Conservation (phyloP, 257 asterid genomes). For the Capsicum baccatum region DNA sequence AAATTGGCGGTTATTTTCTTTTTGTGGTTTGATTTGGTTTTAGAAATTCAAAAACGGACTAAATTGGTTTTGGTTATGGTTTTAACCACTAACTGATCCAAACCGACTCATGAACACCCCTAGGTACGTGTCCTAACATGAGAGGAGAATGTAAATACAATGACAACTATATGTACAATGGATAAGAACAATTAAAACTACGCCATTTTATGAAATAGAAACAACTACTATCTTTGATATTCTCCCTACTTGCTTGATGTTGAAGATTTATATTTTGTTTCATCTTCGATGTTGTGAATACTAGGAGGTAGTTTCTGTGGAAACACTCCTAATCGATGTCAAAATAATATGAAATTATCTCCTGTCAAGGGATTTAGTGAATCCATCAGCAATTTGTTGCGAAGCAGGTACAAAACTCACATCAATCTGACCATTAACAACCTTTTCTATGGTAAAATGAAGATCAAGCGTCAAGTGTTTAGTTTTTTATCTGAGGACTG, state of each 20-base stretch:
- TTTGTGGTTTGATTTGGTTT: too few relatives aligned
- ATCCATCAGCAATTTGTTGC: background rate
- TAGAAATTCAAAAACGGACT: too few relatives aligned
- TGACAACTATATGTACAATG: background rate
- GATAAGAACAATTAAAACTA: background rate
- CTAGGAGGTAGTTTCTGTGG: background rate
- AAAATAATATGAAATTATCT: background rate
- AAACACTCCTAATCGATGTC: background rate
- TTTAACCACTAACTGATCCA: too few relatives aligned
- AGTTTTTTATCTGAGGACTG: background rate
- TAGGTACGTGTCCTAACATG: background rate
- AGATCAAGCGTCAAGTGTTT: background rate
- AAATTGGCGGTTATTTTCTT: too few relatives aligned
- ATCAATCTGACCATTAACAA: background rate
- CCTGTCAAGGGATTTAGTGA: background rate
- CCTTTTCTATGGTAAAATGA: background rate
- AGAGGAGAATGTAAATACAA: background rate
- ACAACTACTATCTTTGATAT: background rate
- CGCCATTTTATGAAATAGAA: background rate
- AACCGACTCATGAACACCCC: too few relatives aligned
- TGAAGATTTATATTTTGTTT: background rate
- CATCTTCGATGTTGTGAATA: background rate
- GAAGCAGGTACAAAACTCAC: background rate
- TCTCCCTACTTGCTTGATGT: background rate
- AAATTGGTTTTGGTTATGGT: too few relatives aligned